A percentile compares a stretch with the other conserved stretches of the same genome.
phyloP scores from a whole-genome alignment of 1,139 yeast genomes.

The Geotrichum fermentans region DNA sequence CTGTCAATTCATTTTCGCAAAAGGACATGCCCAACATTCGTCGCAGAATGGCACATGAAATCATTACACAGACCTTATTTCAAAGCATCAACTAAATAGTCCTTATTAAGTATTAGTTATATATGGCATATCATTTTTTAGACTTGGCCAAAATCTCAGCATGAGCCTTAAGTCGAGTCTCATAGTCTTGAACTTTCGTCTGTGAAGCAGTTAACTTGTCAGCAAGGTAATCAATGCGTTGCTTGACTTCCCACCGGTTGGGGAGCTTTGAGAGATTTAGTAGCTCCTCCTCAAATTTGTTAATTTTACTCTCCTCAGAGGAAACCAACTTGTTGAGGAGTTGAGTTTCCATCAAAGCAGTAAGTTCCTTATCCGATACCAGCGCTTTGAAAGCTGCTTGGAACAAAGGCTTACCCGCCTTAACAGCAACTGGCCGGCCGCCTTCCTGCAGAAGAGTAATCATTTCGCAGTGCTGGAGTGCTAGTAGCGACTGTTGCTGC shows the following conservation, averaged over 20 bases:
- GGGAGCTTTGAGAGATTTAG: constrained; percentile 49
- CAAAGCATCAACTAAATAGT: no score
- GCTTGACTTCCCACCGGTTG: constrained; percentile 48
- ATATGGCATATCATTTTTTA: constrained; percentile 1
- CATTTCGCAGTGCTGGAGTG: constrained; percentile 75
- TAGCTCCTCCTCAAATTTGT: constrained; percentile 66
- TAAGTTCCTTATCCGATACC: constrained; percentile 52
- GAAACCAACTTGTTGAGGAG: constrained; percentile 52
- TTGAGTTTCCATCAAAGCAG: constrained; percentile 59
- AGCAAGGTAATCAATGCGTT: constrained; percentile 61
- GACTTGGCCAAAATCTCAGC: constrained; percentile 6
- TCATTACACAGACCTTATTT: constrained; percentile 17
- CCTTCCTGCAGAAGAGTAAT: constrained; percentile 64
- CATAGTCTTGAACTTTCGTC: constrained; percentile 43
- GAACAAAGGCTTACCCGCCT: constrained; percentile 80
- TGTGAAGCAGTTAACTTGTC: constrained; percentile 52
- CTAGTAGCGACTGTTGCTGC: constrained; percentile 49
- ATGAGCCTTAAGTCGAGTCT: constrained; percentile 28
- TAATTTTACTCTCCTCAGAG: constrained; percentile 60
- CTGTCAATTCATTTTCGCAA: constrained; percentile 52
- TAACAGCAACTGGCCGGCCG: constrained; percentile 63
- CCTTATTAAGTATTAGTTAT: no score
- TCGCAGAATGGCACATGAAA: constrained; percentile 61
- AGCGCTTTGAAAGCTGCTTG: constrained; percentile 72
- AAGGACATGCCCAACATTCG: constrained; percentile 67